A percentile compares a stretch with the other conserved stretches of the same genome.
phyloP scores from a whole-genome alignment of 2,329 filamentous ascomycete species.

The Paecilomyces dactylethromorphus region DNA sequence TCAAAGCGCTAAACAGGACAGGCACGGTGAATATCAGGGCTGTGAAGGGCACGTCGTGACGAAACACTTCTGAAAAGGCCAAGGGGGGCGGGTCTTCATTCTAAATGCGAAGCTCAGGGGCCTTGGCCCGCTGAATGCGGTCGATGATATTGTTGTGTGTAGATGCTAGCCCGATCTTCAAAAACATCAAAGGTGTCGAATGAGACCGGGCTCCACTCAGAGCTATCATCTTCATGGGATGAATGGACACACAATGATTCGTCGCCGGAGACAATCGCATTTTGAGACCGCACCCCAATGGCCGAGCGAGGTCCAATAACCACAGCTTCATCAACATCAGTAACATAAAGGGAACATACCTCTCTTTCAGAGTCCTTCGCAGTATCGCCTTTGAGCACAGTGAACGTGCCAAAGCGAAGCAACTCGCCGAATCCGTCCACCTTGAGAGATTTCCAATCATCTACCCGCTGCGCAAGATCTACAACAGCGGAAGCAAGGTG shows the following conservation, averaged over 20 bases:
- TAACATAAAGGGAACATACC: slow-evolving; percentile 44
- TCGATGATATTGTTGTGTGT: too few relatives aligned
- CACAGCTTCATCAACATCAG: neutral
- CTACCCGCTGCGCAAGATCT: slow-evolving; percentile 74
- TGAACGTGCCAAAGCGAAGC: slow-evolving; percentile 82
- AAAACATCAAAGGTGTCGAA: neutral
- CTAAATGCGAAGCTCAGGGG: neutral
- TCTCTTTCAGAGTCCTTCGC: slow-evolving; percentile 89
- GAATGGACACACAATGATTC: neutral
- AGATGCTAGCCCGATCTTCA: neutral
- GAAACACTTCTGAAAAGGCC: too few relatives aligned
- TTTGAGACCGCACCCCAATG: neutral
- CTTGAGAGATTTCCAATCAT: slow-evolving; percentile 94
- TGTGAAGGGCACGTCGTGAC: too few relatives aligned
- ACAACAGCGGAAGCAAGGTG: slow-evolving; percentile 75
- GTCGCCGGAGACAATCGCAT: neutral
- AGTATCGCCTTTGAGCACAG: slow-evolving; percentile 68
- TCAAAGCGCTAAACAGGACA: neutral
- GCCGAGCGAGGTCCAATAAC: neutral
- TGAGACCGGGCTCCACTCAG: neutral
- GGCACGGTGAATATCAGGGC: too few relatives aligned
- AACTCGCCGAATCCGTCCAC: slow-evolving; percentile 88
- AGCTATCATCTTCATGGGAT: neutral
- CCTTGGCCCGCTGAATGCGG: too few relatives aligned
- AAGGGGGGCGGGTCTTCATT: too few relatives aligned